These are phyloP conservation scores for Esteya vermicola DNA, from an alignment of 2,329 filamentous ascomycete species.

Conservation along the genomic window DNA sequence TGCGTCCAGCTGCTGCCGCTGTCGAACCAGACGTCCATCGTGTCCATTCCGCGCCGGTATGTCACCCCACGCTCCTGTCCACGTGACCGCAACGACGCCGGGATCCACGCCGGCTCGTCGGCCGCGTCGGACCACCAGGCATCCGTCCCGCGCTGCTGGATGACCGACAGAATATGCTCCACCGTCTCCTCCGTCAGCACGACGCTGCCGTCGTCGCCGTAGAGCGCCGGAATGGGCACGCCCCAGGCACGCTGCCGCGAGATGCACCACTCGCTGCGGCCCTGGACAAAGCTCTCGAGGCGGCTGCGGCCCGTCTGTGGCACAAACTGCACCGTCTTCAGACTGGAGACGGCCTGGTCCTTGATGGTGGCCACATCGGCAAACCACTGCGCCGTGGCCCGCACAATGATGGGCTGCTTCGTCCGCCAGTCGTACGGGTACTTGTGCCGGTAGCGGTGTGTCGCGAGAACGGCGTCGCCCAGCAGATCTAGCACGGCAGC, in stretches of 20 bases:
- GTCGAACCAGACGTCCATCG: constrained; percentile 99
- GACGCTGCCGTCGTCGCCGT: constrained; percentile 59
- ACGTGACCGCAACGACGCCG: constrained; percentile 41
- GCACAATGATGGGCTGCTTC: constrained; percentile 78
- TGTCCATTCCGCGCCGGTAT: constrained; percentile 72
- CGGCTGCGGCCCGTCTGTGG: constrained; percentile 60
- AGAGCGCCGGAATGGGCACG: constrained; percentile 86
- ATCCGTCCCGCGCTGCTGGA: constrained; percentile 68
- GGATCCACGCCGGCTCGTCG: constrained; percentile 67
- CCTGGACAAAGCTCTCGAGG: constrained; percentile 73
- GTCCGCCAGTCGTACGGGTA: constrained; percentile 98
- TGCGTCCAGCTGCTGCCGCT: constrained; percentile 87
- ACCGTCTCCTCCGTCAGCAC: constrained; percentile 70
- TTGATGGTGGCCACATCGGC: constrained; percentile 82
- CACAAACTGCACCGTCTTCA: constrained; percentile 63
- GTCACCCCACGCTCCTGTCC: constrained; percentile 24
- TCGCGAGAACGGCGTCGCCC: constrained; percentile 47
- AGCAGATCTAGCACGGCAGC: constrained; percentile 53
- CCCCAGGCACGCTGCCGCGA: constrained; percentile 94
- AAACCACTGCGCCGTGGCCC: constrained; percentile 96
- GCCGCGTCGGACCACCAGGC: constrained; percentile 83
- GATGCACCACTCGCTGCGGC: constrained; percentile 93
- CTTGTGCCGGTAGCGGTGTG: constrained; percentile 69
- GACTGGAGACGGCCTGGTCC: constrained; percentile 50
- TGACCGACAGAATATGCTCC: constrained; percentile 67